These are phyloP conservation scores for Neoscytalidium dimidiatum DNA, from an alignment of 2,329 filamentous ascomycete species.

Conservation along the genomic window DNA sequence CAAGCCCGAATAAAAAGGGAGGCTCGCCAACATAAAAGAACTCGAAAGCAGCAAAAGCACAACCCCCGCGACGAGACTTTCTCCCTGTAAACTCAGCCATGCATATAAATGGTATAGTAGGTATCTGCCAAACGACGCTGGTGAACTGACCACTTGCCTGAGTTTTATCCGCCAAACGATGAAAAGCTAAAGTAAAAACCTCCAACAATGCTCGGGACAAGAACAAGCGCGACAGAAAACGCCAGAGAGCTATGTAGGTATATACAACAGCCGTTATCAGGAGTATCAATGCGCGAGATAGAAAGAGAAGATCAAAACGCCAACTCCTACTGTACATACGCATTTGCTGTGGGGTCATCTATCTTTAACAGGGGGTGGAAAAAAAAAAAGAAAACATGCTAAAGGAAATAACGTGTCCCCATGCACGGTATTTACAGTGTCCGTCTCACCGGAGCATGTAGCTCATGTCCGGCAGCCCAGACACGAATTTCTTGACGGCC, in stretches of 20 bases:
- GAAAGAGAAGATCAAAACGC: neutral
- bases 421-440: too few species aligned
- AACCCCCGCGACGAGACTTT: neutral
- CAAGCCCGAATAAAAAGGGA: neutral
- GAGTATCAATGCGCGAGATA: neutral
- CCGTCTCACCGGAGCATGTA: slow-evolving; percentile 32
- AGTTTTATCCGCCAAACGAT: too few species aligned
- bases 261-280: neutral
- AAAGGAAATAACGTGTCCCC: too few species aligned
- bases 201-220: neutral
- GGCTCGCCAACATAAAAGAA: neutral
- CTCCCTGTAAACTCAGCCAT: neutral
- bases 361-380: too few species aligned
- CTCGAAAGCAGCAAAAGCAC: too few species aligned
- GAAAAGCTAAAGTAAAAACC: neutral
- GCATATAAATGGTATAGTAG: too few species aligned
- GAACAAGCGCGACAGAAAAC: neutral
- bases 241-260: neutral
- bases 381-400: too few species aligned
- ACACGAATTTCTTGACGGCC: slow-evolving; percentile 29
- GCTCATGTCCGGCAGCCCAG: slow-evolving; percentile 32
- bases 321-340: neutral
- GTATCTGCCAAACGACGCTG: too few species aligned
- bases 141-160: too few species aligned
- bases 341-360: neutral